Evolutionary conservation across 208 protist species (phyloP).

Genomic region (Crithidia bombi): DNA sequence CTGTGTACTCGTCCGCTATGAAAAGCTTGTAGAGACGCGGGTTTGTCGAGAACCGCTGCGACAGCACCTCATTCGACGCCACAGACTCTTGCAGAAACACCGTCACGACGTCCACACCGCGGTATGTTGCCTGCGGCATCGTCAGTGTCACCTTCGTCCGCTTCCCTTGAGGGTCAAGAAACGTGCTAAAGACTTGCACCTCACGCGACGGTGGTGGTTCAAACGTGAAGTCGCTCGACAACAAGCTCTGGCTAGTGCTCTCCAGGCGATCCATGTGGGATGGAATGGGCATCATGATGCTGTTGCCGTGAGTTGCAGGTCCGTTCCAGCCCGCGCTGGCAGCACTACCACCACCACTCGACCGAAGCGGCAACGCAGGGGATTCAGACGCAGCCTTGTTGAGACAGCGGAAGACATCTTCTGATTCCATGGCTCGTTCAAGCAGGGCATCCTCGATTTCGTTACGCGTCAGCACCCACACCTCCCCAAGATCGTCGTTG

Average conservation of each 20-base stretch:
- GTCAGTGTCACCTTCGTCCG: conserved; percentile 55
- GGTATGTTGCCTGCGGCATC: conserved; percentile 56
- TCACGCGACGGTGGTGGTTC: conserved; percentile 38
- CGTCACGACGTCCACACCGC: conserved; percentile 80
- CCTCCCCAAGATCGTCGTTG: conserved; percentile 44
- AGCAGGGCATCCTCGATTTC: conserved; percentile 48
- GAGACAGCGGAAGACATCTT: conserved; percentile 15
- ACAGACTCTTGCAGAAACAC: conserved; percentile 74
- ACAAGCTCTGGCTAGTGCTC: conserved; percentile 21
- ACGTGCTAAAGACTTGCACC: conserved; percentile 79
- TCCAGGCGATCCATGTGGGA: conserved; percentile 15
- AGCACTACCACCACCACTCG: not conserved
- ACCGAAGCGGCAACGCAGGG: not conserved
- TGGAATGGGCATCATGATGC: conserved; percentile 5
- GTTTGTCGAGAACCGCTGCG: conserved; percentile 72
- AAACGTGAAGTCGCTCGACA: conserved; percentile 24
- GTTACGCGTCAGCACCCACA: conserved; percentile 49
- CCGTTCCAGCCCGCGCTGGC: not conserved
- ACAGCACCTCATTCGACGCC: conserved; percentile 54
- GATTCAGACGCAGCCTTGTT: conserved; percentile 12
- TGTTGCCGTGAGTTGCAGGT: not conserved
- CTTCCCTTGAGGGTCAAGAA: conserved; percentile 66
- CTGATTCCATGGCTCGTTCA: conserved; percentile 25
- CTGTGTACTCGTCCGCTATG: conserved; percentile 89
- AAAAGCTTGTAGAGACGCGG: conserved; percentile 84